Evolutionary conservation across 345 rosid species (phyloP).

Genomic region (Hibiscus trionum): DNA sequence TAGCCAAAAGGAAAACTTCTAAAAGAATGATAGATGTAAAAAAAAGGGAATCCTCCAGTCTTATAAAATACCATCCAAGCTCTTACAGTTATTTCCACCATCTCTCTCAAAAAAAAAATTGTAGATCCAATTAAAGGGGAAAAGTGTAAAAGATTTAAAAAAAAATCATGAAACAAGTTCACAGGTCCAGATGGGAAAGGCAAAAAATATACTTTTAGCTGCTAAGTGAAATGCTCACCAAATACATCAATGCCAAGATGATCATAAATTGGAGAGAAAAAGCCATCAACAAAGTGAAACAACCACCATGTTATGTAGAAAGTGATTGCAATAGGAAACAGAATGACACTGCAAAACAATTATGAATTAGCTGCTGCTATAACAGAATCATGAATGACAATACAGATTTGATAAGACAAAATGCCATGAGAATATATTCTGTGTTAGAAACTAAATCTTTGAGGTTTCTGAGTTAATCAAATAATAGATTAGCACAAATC

Average conservation of each 20-base stretch:
- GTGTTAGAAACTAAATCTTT: not conserved
- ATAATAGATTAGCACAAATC: not conserved
- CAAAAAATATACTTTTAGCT: not conserved
- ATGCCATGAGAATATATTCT: not conserved
- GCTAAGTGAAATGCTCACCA: constrained; percentile 40
- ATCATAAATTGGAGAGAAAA: constrained; percentile 91
- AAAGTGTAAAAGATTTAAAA: not conserved
- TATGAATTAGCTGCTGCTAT: constrained; percentile 18
- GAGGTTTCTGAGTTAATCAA: not conserved
- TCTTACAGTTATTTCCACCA: not conserved
- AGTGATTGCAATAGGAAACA: constrained; percentile 88
- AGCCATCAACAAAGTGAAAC: constrained; percentile 95
- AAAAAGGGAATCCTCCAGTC: not conserved
- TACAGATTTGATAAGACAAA: not conserved
- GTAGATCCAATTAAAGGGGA: not conserved
- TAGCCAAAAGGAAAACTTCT: not conserved
- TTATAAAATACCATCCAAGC: not conserved
- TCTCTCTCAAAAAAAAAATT: no score
- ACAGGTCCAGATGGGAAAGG: not conserved
- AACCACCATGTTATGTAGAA: constrained; percentile 99
- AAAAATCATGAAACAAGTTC: not conserved
- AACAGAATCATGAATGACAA: constrained; percentile 5
- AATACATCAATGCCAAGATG: constrained; percentile 91
- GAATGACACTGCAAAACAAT: constrained; percentile 71
- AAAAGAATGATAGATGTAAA: not conserved